Evolutionary conservation across 1,139 yeast species (phyloP), one percentile per base, ranked within the genome.

Genomic region (Scheffersomyces insectosa): DNA sequence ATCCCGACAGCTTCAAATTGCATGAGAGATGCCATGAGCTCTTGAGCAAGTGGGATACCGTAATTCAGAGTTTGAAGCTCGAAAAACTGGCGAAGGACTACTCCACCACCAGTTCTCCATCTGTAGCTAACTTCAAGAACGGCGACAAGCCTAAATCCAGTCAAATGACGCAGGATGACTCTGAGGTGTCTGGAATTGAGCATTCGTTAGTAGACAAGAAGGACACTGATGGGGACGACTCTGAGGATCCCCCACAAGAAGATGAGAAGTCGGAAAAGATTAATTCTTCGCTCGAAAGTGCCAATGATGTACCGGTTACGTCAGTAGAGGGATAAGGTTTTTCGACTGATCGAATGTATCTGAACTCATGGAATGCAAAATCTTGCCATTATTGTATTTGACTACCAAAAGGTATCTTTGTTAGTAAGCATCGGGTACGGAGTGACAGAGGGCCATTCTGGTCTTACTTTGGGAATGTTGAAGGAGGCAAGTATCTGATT

Each of bases 21-120:
- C 82, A 77, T 51, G 75, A 72, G 43, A 64, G 76, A 49, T 70
- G 79, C 47, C 62, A 62, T 23, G 73, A 70, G 43, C 57, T 79
- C 37, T 59, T 79, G 43, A 44, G 56, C n/a, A 66, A 69, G 45
- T 79, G 84, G 83, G 60, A 62, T 23, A 56, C 59, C n/a, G 47
- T 64, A 32, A 64, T 74, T 40, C 75, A 69, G 37, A 51, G 59
- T 28, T 61, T 73, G 37, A 69, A 68, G 51, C 46, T 56, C 33
- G 77, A 71, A 41, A 72, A 71, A 45, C 57, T 56, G 45, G 51
- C 34, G n/a, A 31, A 31, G 20, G 34, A 31, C 9, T 31, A 31
- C 23, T 31, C 34, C 11, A 31, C 13, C 20, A 31, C 34, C 15
- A 31, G 34, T 8, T 31, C 34, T 14, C 38, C 38, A 9, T 28